These are phyloP conservation scores for Rhodofomes roseus DNA, from an alignment of 1,284 basidiomycete genomes.

Conservation along the genomic window DNA sequence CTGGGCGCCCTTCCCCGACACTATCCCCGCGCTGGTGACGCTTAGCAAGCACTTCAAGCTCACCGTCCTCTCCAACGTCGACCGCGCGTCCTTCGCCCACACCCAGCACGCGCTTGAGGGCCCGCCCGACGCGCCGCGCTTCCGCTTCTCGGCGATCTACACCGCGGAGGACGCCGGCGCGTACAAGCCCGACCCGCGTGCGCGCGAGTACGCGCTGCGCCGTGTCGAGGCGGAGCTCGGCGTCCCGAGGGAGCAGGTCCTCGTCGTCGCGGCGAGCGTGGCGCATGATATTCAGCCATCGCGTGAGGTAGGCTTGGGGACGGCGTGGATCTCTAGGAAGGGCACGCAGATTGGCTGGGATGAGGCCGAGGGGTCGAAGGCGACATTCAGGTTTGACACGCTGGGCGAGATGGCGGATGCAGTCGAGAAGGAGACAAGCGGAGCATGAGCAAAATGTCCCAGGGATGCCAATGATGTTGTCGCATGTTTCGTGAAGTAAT, in stretches of 20 bases:
- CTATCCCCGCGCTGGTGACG: conserved; percentile 49
- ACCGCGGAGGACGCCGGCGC: conserved; percentile 66
- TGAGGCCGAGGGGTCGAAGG: conserved; percentile 31
- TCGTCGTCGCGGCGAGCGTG: conserved; percentile 57
- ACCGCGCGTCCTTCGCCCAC: conserved; percentile 55
- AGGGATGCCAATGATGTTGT: too few species aligned
- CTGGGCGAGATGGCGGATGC: conserved; percentile 53
- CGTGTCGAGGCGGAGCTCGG: conserved; percentile 42
- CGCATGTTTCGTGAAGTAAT: too few species aligned
- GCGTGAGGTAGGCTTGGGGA: conserved; percentile 43
- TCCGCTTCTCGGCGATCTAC: conserved; percentile 59
- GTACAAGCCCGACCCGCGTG: conserved; percentile 66
- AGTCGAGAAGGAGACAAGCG: conserved; percentile 33
- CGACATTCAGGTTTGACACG: conserved; percentile 50
- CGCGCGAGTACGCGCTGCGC: conserved; percentile 48
- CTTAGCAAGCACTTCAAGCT: conserved; percentile 64
- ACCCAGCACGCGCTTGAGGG: conserved; percentile 56
- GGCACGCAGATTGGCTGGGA: conserved; percentile 41
- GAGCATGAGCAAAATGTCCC: background rate
- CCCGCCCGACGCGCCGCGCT: conserved; percentile 32
- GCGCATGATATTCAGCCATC: conserved; percentile 39
- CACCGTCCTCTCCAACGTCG: conserved; percentile 72
- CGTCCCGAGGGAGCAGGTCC: conserved; percentile 44
- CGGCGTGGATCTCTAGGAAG: conserved; percentile 60
- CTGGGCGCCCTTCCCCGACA: conserved; percentile 54